Evolutionary conservation across 2,329 filamentous ascomycete species (phyloP), one percentile per base, ranked within the genome.

Genomic region (Aspergillus fijiensis): DNA sequence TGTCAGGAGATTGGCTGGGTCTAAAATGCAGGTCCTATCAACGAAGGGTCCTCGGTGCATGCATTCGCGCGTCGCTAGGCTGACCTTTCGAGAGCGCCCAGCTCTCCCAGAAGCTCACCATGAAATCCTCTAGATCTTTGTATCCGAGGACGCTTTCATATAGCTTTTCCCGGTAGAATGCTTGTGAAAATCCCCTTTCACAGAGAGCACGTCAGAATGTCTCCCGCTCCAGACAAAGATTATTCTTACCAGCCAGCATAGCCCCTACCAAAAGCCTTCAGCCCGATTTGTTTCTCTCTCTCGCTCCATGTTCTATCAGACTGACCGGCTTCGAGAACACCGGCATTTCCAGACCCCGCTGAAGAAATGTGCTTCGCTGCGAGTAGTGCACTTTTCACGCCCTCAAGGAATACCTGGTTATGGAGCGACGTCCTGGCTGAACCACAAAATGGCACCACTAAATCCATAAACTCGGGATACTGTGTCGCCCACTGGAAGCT

Each of bases 101-200:
- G 0, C 77, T 77, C 72, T 93, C 90, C 89, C 91, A 94, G 69
- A 91, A 92, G 12, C 82, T 85, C 6, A 85, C 77, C 81, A 94
- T 84, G 63, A 92, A 94, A 56, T 90, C 86, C 62, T 92, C 89
- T 2, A 93, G 79, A 57, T 85, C 80, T 64, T 86, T 86, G 67
- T 83, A 91, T 0, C 88, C 87, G 9, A 92, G 80, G 0, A 71
- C 78, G 1, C 74, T 86, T 71, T 90, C 84, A 70, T 88, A 88
- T n/a, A 91, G 61, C 70, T 82, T 87, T 65, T 91, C 80, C 1
- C 90, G 83, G 68, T 94, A 94, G 69, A 93, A 94, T 0, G 89
- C 83, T 68, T 93, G 90, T 55, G 86, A 89, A 68, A 94, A 90
- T 0, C 91, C 90, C 90, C 87, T 79, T 45, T 19, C 33, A 11